Conservation (phyloP, 352 stramenopile species). For the Pythium guiyangense region DNA sequence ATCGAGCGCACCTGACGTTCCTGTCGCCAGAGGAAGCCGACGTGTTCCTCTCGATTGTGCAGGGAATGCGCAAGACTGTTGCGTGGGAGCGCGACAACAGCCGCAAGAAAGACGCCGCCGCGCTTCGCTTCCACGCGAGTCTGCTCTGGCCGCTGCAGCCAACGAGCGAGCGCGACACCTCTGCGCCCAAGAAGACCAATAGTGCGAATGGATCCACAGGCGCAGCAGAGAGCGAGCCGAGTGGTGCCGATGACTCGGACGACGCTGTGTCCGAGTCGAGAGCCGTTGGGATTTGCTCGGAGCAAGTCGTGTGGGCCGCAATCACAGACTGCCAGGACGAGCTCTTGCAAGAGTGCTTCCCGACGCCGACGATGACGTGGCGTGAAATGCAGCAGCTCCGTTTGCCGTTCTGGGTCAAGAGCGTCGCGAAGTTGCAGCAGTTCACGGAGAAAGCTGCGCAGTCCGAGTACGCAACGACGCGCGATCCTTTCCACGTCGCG, state of each 20-base stretch:
- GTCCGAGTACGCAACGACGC: slow-evolving; percentile 60
- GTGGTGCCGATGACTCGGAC: slow-evolving; percentile 1
- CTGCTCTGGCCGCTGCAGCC: slow-evolving; percentile 53
- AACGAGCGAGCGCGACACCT: not conserved
- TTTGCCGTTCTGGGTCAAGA: slow-evolving; percentile 78
- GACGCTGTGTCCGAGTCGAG: not conserved
- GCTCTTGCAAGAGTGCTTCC: slow-evolving; percentile 72
- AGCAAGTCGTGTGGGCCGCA: slow-evolving; percentile 71
- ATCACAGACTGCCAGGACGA: slow-evolving; percentile 63
- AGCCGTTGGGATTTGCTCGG: slow-evolving; percentile 53
- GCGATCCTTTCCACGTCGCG: slow-evolving; percentile 80
- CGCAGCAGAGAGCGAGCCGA: slow-evolving; percentile 2
- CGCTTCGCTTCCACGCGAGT: slow-evolving; percentile 66
- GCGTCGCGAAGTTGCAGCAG: slow-evolving; percentile 38
- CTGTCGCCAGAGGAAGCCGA: slow-evolving; percentile 28
- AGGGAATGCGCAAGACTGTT: slow-evolving; percentile 45
- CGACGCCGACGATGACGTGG: slow-evolving; percentile 42
- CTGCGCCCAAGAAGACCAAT: not conserved
- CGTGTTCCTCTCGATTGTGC: slow-evolving; percentile 50
- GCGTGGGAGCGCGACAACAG: slow-evolving; percentile 53
- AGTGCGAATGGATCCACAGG: not conserved
- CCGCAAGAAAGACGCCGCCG: slow-evolving; percentile 61
- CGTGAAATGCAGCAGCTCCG: slow-evolving; percentile 59
- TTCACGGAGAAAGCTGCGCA: slow-evolving; percentile 75
- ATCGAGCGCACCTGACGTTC: slow-evolving; percentile 52